Conservation (phyloP, 192 early-diverging fungal species). For the Tieghemiomyces parasiticus region DNA sequence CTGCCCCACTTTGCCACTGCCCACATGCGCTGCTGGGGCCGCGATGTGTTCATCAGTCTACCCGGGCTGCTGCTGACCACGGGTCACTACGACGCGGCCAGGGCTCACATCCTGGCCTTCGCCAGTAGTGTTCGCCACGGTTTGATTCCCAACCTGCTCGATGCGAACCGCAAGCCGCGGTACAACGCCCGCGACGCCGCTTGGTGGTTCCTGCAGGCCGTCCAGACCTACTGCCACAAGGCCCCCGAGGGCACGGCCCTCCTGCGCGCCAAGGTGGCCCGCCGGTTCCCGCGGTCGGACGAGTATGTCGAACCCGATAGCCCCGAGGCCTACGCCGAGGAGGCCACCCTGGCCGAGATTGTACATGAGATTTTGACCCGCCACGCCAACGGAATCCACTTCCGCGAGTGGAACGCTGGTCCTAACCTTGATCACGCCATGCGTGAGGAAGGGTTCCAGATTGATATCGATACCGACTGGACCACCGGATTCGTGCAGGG, state of each 20-base stretch:
- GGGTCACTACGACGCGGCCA: conserved; percentile 70
- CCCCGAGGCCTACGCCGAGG: conserved; percentile 41
- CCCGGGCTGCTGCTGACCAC: conserved; percentile 70
- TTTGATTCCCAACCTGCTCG: conserved; percentile 91
- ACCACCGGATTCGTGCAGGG: conserved; percentile 67
- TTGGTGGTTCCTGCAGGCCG: conserved; percentile 89
- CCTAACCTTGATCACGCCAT: conserved; percentile 77
- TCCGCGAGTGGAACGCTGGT: conserved; percentile 94
- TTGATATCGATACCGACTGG: conserved; percentile 62
- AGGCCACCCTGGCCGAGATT: conserved; percentile 65
- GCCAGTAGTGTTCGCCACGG: conserved; percentile 87
- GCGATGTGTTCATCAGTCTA: conserved; percentile 90
- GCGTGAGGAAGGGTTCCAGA: conserved; percentile 77
- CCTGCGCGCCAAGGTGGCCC: conserved; percentile 45
- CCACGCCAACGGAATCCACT: conserved; percentile 81
- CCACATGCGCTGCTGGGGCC: conserved; percentile 97
- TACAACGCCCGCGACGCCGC: conserved; percentile 95
- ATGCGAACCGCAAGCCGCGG: conserved; percentile 64
- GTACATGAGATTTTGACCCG: conserved; percentile 82
- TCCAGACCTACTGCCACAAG: conserved; percentile 71
- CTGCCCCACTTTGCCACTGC: conserved; percentile 84
- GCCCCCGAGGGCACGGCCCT: conserved; percentile 64
- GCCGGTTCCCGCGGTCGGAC: conserved; percentile 71
- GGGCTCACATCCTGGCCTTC: conserved; percentile 77
- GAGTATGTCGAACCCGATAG: conserved; percentile 54